Evolutionary conservation across 176 grass and related monocot genomes (phyloP), one percentile per base, ranked within the genome.

Genomic region (Oryza longistaminata): DNA sequence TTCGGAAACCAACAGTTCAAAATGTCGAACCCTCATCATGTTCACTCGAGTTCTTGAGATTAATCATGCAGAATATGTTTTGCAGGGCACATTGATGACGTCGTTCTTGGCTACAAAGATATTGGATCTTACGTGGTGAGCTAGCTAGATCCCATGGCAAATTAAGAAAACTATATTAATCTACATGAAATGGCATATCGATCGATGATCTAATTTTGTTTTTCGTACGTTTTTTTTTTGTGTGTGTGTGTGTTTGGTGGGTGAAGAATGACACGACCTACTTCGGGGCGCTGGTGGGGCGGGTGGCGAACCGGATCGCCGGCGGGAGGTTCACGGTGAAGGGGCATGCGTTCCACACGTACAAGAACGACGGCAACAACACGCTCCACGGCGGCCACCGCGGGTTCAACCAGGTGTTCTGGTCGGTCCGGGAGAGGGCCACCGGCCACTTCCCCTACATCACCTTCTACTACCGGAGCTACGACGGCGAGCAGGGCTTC

Each of bases 401-500:
- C 82, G 96, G 93, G n/a, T 98, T 92, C 80, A 92, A 76, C 82
- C 89, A 82, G 66, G 96, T 98, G 21, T 90, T 95, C 85, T 98
- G 96, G 91, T 40, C 79, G 0, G 93, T 95, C 0, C 86, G 86
- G 50, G 96, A 95, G 81, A 85, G 79, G 55, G 93, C 81, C 6
- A 73, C 83, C 3, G 91, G 93, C 12, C 83, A 89, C 2, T 95
- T 91, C 34, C 93, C 96, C 29, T 87, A 98, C 91, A 91, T 98
- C 93, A 98, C 96, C 53, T 90, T 98, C 64, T 43, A 70, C 33
- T 98, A 98, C 78, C 89, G 88, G 8, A 98, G 91, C 89, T 95
- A 90, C 85, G 89, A 98, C 75, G 96, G 96, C 72, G 96, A 98
- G 89, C 87, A 98, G 49, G 93, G 96, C 6, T 95, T 93, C 58